phyloP scores from a whole-genome alignment of 768 basidiomycete genomes.

The Kwoniella pini region DNA sequence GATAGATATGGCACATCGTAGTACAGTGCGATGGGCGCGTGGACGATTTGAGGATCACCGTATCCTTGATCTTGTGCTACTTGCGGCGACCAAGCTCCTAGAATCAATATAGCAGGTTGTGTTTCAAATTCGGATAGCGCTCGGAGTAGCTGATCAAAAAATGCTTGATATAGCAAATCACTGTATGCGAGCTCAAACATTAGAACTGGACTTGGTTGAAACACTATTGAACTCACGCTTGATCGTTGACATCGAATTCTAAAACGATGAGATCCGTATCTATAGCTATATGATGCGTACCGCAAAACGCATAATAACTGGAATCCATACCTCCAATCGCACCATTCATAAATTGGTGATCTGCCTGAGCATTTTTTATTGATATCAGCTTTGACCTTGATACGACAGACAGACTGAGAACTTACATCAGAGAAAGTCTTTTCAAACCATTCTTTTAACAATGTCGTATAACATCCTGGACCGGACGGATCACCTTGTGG shows the following conservation, averaged over 20 bases:
- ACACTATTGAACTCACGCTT: constrained; percentile 30
- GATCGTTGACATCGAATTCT: constrained; percentile 54
- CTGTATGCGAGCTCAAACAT: too few relatives aligned
- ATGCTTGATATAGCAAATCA: constrained; percentile 38
- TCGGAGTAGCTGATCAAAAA: constrained; percentile 50
- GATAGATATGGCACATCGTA: constrained; percentile 52
- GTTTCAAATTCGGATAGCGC: constrained; percentile 44
- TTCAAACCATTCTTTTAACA: constrained; percentile 44
- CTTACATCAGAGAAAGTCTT: constrained; percentile 43
- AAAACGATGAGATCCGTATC: constrained; percentile 51
- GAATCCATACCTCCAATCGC: constrained; percentile 54
- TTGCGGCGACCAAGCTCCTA: constrained; percentile 49
- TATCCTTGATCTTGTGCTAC: constrained; percentile 51
- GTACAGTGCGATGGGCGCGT: constrained; percentile 49
- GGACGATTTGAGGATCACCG: constrained; percentile 51
- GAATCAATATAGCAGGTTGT: constrained; percentile 48
- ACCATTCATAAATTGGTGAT: constrained; percentile 47
- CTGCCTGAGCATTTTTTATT: constrained; percentile 8
- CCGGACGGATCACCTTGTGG: constrained; percentile 50
- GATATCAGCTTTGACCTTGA: not conserved
- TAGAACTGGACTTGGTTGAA: too few relatives aligned
- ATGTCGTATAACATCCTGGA: constrained; percentile 51
- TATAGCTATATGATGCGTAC: constrained; percentile 48
- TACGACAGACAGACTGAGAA: not conserved
- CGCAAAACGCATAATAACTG: constrained; percentile 54